phyloP scores from a whole-genome alignment of 2,329 filamentous ascomycete genomes.

The Magnaporthiopsis rhizophila region DNA sequence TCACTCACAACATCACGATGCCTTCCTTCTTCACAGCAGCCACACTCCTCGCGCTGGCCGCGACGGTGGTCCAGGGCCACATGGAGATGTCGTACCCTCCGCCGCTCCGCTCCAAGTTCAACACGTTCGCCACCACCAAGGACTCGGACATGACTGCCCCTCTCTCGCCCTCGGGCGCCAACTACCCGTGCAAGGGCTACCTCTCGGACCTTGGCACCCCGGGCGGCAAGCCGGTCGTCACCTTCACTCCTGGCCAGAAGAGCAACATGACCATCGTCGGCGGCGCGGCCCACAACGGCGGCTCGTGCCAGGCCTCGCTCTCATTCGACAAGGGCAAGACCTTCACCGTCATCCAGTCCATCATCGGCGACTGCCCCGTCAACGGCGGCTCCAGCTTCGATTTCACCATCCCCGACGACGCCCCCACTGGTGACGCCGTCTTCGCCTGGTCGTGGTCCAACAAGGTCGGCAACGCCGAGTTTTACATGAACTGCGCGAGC shows the following conservation, averaged over 20 bases:
- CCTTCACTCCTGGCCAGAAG: constrained; percentile 52
- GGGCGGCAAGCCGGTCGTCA: constrained; percentile 45
- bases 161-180: constrained; percentile 47
- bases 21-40: constrained; percentile 4
- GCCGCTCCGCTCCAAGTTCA: constrained; percentile 45
- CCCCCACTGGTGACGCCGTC: constrained; percentile 51
- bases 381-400: constrained; percentile 41
- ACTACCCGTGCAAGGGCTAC: constrained; percentile 72
- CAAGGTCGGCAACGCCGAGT: constrained; percentile 67
- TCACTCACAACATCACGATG: background rate
- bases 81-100: constrained; percentile 48
- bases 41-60: constrained; percentile 8
- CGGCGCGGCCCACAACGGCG: constrained; percentile 55
- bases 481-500: constrained; percentile 79
- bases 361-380: constrained; percentile 44
- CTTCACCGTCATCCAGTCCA: constrained; percentile 59
- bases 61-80: constrained; percentile 39
- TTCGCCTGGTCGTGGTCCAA: constrained; percentile 76
- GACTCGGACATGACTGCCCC: constrained; percentile 70
- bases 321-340: constrained; percentile 64
- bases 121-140: constrained; percentile 38
- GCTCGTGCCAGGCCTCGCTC: constrained; percentile 66
- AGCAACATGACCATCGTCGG: constrained; percentile 59
- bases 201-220: constrained; percentile 38
- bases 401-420: constrained; percentile 59